Base-by-base conservation (phyloP, 2,329 filamentous ascomycete genomes). In the Neospermospora avenae region DNA sequence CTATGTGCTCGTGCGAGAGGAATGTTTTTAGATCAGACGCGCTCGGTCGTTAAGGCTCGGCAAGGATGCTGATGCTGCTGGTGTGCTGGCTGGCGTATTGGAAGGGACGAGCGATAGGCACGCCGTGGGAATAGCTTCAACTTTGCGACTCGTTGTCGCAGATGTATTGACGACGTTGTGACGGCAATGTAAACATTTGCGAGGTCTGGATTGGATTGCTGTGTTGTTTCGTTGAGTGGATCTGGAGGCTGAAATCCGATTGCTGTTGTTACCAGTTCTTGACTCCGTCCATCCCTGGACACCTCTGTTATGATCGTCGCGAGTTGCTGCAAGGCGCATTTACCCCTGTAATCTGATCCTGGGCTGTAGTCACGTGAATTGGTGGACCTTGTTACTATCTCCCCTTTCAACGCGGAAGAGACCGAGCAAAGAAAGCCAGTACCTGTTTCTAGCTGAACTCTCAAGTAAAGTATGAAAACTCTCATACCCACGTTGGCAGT, bases 11-110 rank as follows among this genome's bases (percentile, higher is more conserved):
- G 41, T 20, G 54, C 35, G 55, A 44, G 37, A 28, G n/a, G 46
- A 11, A 24, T 44, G 22, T 20, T 59, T 58, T 55, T 46, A n/a
- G 44, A 55, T 34, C 48, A 59, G 51, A 62, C 63, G 63, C 63
- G 63, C 63, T 62, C 60, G 63, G 58, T 60, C 60, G 55, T 59
- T n/a, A n/a, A 39, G 35, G 10, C 31, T 6, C 14, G 11, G 16
- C 57, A 34, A 28, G 52, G 55, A 58, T 60, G 31, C 14, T 48
- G 31, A 35, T 46, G 53, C 31, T 52, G 11, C n/a, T 42, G 39
- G 39, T 8, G 8, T 16, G 39, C 24, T 18, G 24, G 11, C n/a
- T 42, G 39, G 39, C 16, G 8, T 16, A 28, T n/a, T 18, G 24
- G 35, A 56, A 42, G 37, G 58, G 45, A 39, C 39, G 58, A 22